These are phyloP conservation scores for Hypomyces rosellus DNA, from an alignment of 2,329 filamentous ascomycete species.

Conservation along the genomic window DNA sequence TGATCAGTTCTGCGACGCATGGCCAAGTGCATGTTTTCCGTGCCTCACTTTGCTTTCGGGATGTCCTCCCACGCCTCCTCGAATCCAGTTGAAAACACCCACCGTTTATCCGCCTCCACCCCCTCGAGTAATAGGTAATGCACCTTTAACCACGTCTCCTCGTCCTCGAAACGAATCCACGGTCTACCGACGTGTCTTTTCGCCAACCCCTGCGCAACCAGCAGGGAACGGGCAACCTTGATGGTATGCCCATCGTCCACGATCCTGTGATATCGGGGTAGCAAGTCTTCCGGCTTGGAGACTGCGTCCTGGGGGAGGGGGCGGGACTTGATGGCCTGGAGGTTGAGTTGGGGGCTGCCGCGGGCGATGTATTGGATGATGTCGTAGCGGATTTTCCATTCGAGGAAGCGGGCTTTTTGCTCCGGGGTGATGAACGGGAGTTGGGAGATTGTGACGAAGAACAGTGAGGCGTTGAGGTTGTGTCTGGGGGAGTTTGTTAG, in stretches of 20 bases:
- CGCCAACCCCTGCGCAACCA: constrained; percentile 52
- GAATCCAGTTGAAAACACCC: constrained; percentile 58
- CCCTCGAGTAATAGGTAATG: constrained; percentile 57
- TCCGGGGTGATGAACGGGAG: constrained; percentile 53
- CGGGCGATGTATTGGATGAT: constrained; percentile 68
- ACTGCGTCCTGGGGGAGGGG: constrained; percentile 40
- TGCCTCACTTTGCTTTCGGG: constrained; percentile 4
- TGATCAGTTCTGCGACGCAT: background rate
- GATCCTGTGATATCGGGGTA: constrained; percentile 40
- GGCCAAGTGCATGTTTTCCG: background rate
- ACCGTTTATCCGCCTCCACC: constrained; percentile 52
- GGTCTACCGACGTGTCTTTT: constrained; percentile 37
- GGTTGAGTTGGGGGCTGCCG: constrained; percentile 52
- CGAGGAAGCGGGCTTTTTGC: constrained; percentile 63
- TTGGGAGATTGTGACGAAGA: constrained; percentile 64
- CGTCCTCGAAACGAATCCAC: constrained; percentile 47
- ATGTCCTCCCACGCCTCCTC: constrained; percentile 53
- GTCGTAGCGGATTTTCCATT: constrained; percentile 76
- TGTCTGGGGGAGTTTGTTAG: constrained; percentile 48
- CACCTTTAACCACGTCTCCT: constrained; percentile 54
- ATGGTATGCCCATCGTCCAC: constrained; percentile 75
- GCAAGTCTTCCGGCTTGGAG: constrained; percentile 41
- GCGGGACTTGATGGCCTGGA: constrained; percentile 57
- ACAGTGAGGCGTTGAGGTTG: constrained; percentile 62
- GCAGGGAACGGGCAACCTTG: constrained; percentile 67